phyloP scores from a whole-genome alignment of 75 land plant species.

The Cryptomeria japonica region DNA sequence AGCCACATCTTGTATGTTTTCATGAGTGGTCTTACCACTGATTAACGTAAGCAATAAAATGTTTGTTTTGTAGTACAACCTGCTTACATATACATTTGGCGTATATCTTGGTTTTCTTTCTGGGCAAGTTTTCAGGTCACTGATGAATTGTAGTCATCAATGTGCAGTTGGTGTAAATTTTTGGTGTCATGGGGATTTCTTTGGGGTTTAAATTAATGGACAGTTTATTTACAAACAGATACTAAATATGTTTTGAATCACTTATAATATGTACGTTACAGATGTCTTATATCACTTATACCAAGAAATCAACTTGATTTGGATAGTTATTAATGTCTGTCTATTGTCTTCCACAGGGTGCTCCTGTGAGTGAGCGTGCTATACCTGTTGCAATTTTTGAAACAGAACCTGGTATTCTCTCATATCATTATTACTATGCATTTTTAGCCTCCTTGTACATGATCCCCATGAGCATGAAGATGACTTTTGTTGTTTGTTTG shows the following conservation, averaged over 20 bases:
- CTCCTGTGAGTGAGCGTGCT: conserved; percentile 99
- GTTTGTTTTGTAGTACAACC: not conserved
- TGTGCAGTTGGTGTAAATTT: not conserved
- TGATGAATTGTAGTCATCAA: not conserved
- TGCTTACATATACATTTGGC: not conserved
- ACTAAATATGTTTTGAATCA: not conserved
- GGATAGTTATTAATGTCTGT: not conserved
- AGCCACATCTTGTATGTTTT: not conserved
- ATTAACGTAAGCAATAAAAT: not conserved
- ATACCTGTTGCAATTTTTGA: conserved; percentile 98
- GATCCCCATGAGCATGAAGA: not conserved
- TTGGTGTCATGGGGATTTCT: not conserved
- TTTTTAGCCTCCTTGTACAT: not conserved
- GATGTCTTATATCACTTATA: not conserved
- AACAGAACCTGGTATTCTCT: conserved; percentile 76
- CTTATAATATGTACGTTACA: not conserved
- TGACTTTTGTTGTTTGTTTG: not conserved
- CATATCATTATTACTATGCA: not conserved
- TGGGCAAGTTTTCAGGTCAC: not conserved
- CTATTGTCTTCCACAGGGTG: conserved; percentile 56
- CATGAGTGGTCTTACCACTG: not conserved
- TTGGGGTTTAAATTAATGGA: not conserved
- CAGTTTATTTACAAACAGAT: not conserved
- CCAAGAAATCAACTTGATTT: not conserved
- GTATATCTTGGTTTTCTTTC: not conserved